Evolutionary conservation across 2,329 filamentous ascomycete species (phyloP).

Genomic region (Paraconiothyrium sp.): DNA sequence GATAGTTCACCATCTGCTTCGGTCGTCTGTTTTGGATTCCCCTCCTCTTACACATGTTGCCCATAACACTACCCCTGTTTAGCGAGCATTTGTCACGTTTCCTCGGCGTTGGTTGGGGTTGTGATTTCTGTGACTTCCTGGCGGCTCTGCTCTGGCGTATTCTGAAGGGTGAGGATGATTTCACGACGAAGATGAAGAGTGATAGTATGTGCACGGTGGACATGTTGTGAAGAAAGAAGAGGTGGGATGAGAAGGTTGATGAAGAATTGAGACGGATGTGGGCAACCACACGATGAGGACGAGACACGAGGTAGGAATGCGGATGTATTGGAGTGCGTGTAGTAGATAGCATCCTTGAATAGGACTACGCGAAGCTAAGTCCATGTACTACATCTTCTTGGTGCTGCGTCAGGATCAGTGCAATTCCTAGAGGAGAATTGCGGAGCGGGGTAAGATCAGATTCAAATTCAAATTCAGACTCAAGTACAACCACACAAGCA

Average conservation of each 20-base stretch:
- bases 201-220: neutral
- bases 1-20: slow-evolving; percentile 29
- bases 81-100: slow-evolving; percentile 42
- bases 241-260: neutral
- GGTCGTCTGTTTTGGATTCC: slow-evolving; percentile 32
- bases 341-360: slow-evolving; percentile 33
- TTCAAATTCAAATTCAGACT: neutral
- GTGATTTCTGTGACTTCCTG: neutral
- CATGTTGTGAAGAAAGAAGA: slow-evolving; percentile 1
- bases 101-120: slow-evolving; percentile 25
- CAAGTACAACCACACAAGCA: no score
- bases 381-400: neutral
- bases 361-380: slow-evolving; percentile 15
- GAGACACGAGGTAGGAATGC: neutral
- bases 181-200: neutral
- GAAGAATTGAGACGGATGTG: neutral
- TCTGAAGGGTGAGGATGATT: neutral
- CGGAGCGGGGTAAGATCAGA: no score
- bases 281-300: slow-evolving; percentile 6
- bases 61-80: slow-evolving; percentile 23
- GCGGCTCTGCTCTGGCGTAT: slow-evolving; percentile 19
- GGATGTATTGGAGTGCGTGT: slow-evolving; percentile 1
- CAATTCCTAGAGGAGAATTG: no score
- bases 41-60: slow-evolving; percentile 24
- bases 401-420: no score